Percentiles rank a stretch among this genome's conserved stretches.
Evolutionary conservation across 1,139 yeast species (phyloP).

Genomic region (Wickerhamiella pararugosa): DNA sequence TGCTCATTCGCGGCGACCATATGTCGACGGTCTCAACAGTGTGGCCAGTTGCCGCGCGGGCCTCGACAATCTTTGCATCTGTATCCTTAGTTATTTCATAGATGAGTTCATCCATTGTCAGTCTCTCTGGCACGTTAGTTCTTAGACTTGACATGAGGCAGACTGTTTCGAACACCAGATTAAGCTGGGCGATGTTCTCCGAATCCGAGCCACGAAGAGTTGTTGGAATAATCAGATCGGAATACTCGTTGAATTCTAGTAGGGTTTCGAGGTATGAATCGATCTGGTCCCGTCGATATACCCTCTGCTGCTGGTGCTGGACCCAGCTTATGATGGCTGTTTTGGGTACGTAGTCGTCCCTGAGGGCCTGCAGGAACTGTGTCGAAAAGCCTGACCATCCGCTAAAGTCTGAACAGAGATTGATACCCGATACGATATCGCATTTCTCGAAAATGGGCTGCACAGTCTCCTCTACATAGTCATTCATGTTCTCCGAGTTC

Average conservation of each 20-base stretch:
- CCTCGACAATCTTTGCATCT: slow-evolving; percentile 13
- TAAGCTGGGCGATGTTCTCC: slow-evolving; percentile 5
- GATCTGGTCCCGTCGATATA: not conserved
- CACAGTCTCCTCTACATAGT: slow-evolving; percentile 43
- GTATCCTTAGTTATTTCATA: slow-evolving; percentile 8
- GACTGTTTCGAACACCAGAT: slow-evolving; percentile 11
- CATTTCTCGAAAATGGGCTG: slow-evolving; percentile 60
- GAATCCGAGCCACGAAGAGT: not conserved
- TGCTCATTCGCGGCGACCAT: not conserved
- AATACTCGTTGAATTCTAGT: slow-evolving; percentile 10
- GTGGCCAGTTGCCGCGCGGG: not conserved
- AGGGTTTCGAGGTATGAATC: slow-evolving; percentile 11
- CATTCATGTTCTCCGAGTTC: slow-evolving; percentile 22
- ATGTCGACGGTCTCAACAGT: slow-evolving; percentile 2
- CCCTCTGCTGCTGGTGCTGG: slow-evolving; percentile 1
- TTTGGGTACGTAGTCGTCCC: slow-evolving; percentile 63
- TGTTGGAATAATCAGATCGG: slow-evolving; percentile 13
- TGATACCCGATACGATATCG: slow-evolving; percentile 59
- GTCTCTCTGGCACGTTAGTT: slow-evolving; percentile 1
- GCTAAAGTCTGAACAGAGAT: slow-evolving; percentile 46
- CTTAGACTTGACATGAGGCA: slow-evolving; percentile 15
- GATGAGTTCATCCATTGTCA: slow-evolving; percentile 11
- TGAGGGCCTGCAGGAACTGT: slow-evolving; percentile 35
- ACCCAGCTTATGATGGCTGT: slow-evolving; percentile 45
- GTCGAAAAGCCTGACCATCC: slow-evolving; percentile 77